phyloP scores from a whole-genome alignment of 768 basidiomycete species.

The Kwoniella dejecticola region DNA sequence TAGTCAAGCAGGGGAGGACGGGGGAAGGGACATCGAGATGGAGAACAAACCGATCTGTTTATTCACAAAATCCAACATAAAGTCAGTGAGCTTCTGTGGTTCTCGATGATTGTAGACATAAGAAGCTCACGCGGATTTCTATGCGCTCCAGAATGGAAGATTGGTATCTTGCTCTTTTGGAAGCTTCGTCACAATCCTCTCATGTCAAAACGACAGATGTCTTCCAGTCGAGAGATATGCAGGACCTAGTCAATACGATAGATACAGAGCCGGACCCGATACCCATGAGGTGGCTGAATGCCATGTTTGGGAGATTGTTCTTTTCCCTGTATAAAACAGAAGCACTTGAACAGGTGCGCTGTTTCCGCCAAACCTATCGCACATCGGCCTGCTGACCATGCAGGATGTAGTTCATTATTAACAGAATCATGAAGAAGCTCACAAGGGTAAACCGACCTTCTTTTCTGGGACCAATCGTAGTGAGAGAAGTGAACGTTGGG shows the following conservation, averaged over 20 bases:
- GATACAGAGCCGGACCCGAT: constrained; percentile 95
- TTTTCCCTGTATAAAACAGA: constrained; percentile 87
- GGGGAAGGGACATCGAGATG: constrained; percentile 56
- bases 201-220: constrained; percentile 59
- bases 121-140: neutral
- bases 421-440: constrained; percentile 87
- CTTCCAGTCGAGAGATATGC: constrained; percentile 79
- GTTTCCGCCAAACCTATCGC: constrained; percentile 10
- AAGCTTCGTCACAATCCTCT: constrained; percentile 59
- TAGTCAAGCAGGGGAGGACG: constrained; percentile 57
- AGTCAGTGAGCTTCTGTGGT: constrained; percentile 54
- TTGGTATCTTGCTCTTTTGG: constrained; percentile 67
- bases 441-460: constrained; percentile 85
- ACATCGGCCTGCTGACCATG: neutral
- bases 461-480: constrained; percentile 79
- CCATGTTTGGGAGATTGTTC: constrained; percentile 86
- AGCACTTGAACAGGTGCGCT: constrained; percentile 64
- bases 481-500: constrained; percentile 87
- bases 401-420: constrained; percentile 67
- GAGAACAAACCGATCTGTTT: constrained; percentile 80
- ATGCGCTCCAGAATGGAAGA: constrained; percentile 97
- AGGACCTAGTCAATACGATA: constrained; percentile 74
- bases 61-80: constrained; percentile 79
- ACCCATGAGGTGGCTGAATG: constrained; percentile 97
- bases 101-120: too few relatives aligned